phyloP scores from a whole-genome alignment of 768 basidiomycete genomes.

The Lentinus brumalis region DNA sequence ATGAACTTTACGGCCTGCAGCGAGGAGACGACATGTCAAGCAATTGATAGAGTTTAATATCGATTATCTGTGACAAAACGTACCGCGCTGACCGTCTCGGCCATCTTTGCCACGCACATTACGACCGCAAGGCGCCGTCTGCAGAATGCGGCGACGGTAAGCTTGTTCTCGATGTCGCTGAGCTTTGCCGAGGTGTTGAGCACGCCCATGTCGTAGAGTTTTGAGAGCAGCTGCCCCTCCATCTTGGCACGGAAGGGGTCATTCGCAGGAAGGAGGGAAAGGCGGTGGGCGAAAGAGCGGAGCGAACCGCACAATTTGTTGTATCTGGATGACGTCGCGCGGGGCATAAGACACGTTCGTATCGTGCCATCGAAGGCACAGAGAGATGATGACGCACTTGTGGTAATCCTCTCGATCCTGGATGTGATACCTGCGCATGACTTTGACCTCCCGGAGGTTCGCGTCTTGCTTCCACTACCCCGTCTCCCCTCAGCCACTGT shows the following conservation, averaged over 20 bases:
- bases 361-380: not conserved
- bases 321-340: constrained; percentile 52
- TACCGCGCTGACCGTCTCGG: constrained; percentile 92
- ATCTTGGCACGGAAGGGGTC: constrained; percentile 86
- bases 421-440: constrained; percentile 94
- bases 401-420: constrained; percentile 94
- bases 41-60: constrained; percentile 11
- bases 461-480: constrained; percentile 95
- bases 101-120: constrained; percentile 92
- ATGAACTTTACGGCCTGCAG: constrained; percentile 91
- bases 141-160: constrained; percentile 95
- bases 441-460: constrained; percentile 84
- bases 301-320: constrained; percentile 93
- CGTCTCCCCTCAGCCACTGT: not conserved
- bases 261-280: constrained; percentile 84
- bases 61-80: constrained; percentile 33
- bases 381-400: constrained; percentile 53
- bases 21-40: constrained; percentile 4
- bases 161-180: constrained; percentile 90
- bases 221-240: constrained; percentile 86
- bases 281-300: constrained; percentile 80
- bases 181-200: constrained; percentile 86
- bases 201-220: constrained; percentile 97
- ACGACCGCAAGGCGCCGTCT: constrained; percentile 89
- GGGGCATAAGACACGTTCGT: not conserved